Percentiles rank a stretch among this genome's conserved stretches.
These are phyloP conservation scores for Pelargonium citronellum DNA, from an alignment of 441 rosid species.

Conservation along the genomic window DNA sequence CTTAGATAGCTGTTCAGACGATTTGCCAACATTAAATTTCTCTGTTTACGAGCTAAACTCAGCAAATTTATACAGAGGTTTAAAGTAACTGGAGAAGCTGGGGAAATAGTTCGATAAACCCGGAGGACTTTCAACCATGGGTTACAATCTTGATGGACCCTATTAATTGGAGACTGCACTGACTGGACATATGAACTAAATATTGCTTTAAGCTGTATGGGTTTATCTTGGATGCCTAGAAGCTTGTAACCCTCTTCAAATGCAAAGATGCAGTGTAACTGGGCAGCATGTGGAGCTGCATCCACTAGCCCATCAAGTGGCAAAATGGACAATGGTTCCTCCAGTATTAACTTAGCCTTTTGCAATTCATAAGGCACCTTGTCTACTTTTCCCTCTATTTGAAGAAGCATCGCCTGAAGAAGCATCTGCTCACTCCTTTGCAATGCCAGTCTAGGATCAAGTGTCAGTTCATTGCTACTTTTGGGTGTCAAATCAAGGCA, in stretches of 20 bases:
- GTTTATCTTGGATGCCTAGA: conserved; percentile 35
- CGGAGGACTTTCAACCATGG: conserved; percentile 89
- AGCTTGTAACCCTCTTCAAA: conserved; percentile 59
- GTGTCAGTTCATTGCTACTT: conserved; percentile 83
- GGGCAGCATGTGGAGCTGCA: conserved; percentile 66
- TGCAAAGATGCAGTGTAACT: conserved; percentile 83
- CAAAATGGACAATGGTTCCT: conserved; percentile 68
- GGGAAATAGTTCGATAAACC: conserved; percentile 57
- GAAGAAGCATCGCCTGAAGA: conserved; percentile 84
- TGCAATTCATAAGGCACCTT: conserved; percentile 60
- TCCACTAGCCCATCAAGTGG: conserved; percentile 86
- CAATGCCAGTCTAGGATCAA: conserved; percentile 86
- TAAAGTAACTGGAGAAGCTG: conserved; percentile 62
- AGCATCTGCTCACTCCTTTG: conserved; percentile 99
- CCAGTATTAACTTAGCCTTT: conserved; percentile 82
- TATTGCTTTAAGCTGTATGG: conserved; percentile 40
- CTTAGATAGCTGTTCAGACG: conserved; percentile 51
- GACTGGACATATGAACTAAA: conserved; percentile 60
- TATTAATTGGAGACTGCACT: conserved; percentile 50
- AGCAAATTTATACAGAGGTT: conserved; percentile 76
- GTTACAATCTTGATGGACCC: conserved; percentile 67
- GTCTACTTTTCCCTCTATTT: conserved; percentile 61
- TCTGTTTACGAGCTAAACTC: conserved; percentile 81
- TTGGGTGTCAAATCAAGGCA: conserved; percentile 92
- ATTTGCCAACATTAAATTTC: conserved; percentile 67